Evolutionary conservation across 169 alveolate genomes (phyloP).

Genomic region (Babesia ovis): DNA sequence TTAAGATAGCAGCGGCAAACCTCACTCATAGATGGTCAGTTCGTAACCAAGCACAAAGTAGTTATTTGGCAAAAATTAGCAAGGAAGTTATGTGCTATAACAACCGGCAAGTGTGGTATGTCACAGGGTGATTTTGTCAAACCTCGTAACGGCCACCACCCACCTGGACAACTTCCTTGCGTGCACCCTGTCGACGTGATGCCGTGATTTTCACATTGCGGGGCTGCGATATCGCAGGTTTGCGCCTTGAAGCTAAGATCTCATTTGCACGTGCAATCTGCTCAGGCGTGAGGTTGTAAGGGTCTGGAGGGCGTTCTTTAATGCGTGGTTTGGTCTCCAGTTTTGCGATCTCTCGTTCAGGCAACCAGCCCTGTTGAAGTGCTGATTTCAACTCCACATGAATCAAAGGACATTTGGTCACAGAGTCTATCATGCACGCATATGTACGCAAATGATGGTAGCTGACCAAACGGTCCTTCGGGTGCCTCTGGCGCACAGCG

Average conservation of each 20-base stretch:
- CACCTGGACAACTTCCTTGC: slow-evolving; percentile 44
- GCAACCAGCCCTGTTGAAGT: slow-evolving; percentile 44
- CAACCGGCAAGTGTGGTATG: too few relatives aligned
- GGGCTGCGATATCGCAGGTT: slow-evolving; percentile 15
- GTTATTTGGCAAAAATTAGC: too few relatives aligned
- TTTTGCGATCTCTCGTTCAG: slow-evolving; percentile 9
- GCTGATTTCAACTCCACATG: slow-evolving; percentile 41
- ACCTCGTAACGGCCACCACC: slow-evolving; percentile 66
- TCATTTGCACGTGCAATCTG: slow-evolving; percentile 29
- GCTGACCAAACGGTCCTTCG: slow-evolving; percentile 60
- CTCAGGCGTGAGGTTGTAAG: slow-evolving; percentile 39
- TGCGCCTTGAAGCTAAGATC: slow-evolving; percentile 10
- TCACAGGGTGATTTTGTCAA: too few relatives aligned
- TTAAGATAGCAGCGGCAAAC: too few relatives aligned
- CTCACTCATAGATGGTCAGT: too few relatives aligned
- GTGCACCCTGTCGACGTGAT: slow-evolving; percentile 12
- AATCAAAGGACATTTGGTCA: slow-evolving; percentile 65
- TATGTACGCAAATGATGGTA: slow-evolving; percentile 48
- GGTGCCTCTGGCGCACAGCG: slow-evolving; percentile 23
- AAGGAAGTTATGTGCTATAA: too few relatives aligned
- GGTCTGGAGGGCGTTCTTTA: slow-evolving; percentile 26
- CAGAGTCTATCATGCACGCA: slow-evolving; percentile 62
- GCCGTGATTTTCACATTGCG: slow-evolving; percentile 28
- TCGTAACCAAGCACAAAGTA: too few relatives aligned
- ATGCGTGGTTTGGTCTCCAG: slow-evolving; percentile 13